phyloP scores from a whole-genome alignment of 768 basidiomycete species.

The Suillus clintonianus region DNA sequence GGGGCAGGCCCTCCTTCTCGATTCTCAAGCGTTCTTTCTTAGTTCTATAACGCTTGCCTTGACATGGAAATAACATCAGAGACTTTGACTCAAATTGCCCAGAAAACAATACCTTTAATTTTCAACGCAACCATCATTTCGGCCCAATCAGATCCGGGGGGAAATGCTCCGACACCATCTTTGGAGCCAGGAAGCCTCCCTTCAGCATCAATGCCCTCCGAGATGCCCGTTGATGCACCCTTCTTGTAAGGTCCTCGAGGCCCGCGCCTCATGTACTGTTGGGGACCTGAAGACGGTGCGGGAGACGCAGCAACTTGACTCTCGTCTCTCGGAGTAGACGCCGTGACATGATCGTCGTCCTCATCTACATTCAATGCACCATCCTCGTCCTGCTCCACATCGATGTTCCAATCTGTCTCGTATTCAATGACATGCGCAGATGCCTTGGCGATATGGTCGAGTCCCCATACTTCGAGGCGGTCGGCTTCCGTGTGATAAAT shows the following conservation, averaged over 20 bases:
- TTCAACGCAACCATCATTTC: constrained; percentile 72
- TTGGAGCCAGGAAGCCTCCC: constrained; percentile 76
- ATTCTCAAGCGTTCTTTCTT: constrained; percentile 81
- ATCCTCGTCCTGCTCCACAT: constrained; percentile 66
- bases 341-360: constrained; percentile 16
- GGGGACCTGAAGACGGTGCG: constrained; percentile 43
- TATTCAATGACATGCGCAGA: constrained; percentile 76
- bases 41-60: constrained; percentile 77
- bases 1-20: constrained; percentile 75
- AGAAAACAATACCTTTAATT: constrained; percentile 56
- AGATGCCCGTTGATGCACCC: constrained; percentile 37
- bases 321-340: constrained; percentile 48
- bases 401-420: constrained; percentile 84
- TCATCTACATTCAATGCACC: constrained; percentile 39
- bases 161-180: constrained; percentile 75
- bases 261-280: constrained; percentile 37
- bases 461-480: constrained; percentile 65
- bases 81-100: neutral
- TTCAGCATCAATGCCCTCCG: constrained; percentile 62
- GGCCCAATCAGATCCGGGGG: constrained; percentile 71
- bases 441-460: constrained; percentile 74
- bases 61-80: neutral
- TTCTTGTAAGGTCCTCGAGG: constrained; percentile 60
- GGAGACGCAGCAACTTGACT: constrained; percentile 44
- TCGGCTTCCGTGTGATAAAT: constrained; percentile 79